Percentiles rank a stretch among this genome's conserved stretches.
These are phyloP conservation scores for Naganishia liquefaciens DNA, from an alignment of 1,284 basidiomycete genomes.

Conservation along the genomic window DNA sequence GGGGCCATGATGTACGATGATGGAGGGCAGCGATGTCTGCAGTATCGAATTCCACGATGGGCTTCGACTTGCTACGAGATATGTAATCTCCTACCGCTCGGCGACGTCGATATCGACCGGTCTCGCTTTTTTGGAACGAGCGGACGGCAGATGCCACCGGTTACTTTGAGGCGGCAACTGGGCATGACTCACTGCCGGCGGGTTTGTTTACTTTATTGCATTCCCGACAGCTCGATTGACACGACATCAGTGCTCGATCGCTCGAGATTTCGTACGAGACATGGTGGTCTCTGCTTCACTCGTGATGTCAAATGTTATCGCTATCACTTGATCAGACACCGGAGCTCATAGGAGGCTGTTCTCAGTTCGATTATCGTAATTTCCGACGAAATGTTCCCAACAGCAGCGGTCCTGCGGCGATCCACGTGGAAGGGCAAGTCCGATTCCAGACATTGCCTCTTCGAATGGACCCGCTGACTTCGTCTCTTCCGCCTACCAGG, in stretches of 20 bases:
- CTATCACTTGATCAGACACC: background rate
- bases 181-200: slow-evolving; percentile 9
- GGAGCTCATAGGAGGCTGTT: no score
- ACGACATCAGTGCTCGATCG: background rate
- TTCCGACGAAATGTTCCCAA: slow-evolving; percentile 37
- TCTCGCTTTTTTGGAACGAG: background rate
- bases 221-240: background rate
- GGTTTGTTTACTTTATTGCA: slow-evolving; percentile 8
- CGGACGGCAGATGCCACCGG: slow-evolving; percentile 17
- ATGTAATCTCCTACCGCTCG: background rate
- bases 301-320: background rate
- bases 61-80: background rate
- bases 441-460: background rate
- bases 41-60: background rate
- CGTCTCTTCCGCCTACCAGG: slow-evolving; percentile 59
- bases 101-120: background rate
- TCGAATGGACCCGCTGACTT: slow-evolving; percentile 6
- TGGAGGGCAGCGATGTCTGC: background rate
- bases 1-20: slow-evolving; percentile 6
- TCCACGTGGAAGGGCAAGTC: slow-evolving; percentile 56
- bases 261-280: slow-evolving; percentile 29
- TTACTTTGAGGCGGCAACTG: slow-evolving; percentile 13
- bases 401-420: slow-evolving; percentile 40
- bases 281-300: slow-evolving; percentile 2
- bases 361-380: background rate